Percentiles rank a stretch among this genome's conserved stretches.
Evolutionary conservation across 495 filamentous ascomycete genomes (phyloP).

Genomic region (Penicillium bovifimosum): DNA sequence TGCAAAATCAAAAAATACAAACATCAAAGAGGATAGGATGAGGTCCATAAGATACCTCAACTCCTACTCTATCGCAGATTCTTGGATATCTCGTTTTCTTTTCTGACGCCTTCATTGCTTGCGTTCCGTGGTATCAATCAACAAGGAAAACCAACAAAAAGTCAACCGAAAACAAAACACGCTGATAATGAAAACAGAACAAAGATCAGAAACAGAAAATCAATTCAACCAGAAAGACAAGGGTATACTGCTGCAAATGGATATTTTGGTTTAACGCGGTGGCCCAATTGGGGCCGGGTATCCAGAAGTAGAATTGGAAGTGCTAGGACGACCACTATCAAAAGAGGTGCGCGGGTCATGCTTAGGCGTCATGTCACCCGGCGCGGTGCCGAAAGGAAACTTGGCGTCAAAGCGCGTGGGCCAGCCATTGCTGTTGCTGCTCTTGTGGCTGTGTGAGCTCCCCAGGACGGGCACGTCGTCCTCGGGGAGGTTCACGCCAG

Average conservation of each 20-base stretch:
- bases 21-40: constrained; percentile 6
- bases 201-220: constrained; percentile 17
- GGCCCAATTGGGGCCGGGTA: constrained; percentile 85
- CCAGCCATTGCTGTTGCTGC: constrained; percentile 60
- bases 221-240: constrained; percentile 34
- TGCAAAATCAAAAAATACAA: constrained; percentile 2
- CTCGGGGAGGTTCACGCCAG: constrained; percentile 85
- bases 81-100: constrained; percentile 36
- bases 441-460: constrained; percentile 50
- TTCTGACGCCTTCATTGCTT: constrained; percentile 31
- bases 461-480: constrained; percentile 67
- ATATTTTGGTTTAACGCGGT: constrained; percentile 65
- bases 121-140: constrained; percentile 44
- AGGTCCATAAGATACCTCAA: constrained; percentile 7
- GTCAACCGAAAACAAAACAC: constrained; percentile 15
- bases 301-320: constrained; percentile 93
- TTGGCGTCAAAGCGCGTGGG: constrained; percentile 56
- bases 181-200: constrained; percentile 14
- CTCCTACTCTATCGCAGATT: constrained; percentile 23
- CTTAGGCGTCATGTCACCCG: constrained; percentile 76
- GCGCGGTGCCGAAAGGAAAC: constrained; percentile 61
- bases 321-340: constrained; percentile 86
- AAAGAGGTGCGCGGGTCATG: constrained; percentile 75
- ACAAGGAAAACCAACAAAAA: constrained; percentile 18
- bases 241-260: constrained; percentile 57